A percentile compares a stretch with the other conserved stretches of the same genome.
Conservation (phyloP, 345 rosid genomes). For the Salix udensis region DNA sequence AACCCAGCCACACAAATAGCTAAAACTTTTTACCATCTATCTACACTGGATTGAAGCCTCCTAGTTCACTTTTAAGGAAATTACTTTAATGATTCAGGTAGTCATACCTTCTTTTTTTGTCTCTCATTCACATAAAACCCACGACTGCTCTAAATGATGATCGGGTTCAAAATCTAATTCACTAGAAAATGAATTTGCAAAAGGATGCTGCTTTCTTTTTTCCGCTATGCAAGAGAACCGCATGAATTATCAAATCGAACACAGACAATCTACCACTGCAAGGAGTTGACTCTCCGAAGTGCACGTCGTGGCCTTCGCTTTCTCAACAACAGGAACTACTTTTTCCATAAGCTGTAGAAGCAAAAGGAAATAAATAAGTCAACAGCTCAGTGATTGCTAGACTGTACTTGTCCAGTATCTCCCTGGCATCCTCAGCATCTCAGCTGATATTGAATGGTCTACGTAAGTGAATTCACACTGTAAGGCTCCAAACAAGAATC, state of each 20-base stretch:
- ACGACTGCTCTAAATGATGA: slow-evolving; percentile 7
- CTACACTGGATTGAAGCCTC: neutral
- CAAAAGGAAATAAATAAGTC: neutral
- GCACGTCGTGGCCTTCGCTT: slow-evolving; percentile 41
- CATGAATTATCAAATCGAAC: neutral
- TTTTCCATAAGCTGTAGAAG: slow-evolving; percentile 66
- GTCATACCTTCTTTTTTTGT: neutral
- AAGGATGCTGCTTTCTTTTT: slow-evolving; percentile 7
- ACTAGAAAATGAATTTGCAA: slow-evolving; percentile 15
- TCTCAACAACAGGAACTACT: slow-evolving; percentile 66
- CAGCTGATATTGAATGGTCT: neutral
- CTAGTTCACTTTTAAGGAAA: slow-evolving; percentile 3
- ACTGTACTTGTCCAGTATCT: neutral
- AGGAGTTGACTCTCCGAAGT: slow-evolving; percentile 58
- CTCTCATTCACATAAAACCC: neutral
- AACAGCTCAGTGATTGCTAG: too few species aligned
- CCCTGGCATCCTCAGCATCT: neutral
- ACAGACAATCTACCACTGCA: slow-evolving; percentile 51
- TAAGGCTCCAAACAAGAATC: neutral
- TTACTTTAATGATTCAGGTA: neutral
- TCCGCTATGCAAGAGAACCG: slow-evolving; percentile 10
- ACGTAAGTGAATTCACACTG: neutral
- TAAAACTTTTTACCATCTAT: slow-evolving; percentile 1
- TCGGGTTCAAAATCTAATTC: slow-evolving; percentile 15
- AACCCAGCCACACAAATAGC: slow-evolving; percentile 16